Base-by-base conservation (phyloP, 768 basidiomycete species). In the Mycena metata region DNA sequence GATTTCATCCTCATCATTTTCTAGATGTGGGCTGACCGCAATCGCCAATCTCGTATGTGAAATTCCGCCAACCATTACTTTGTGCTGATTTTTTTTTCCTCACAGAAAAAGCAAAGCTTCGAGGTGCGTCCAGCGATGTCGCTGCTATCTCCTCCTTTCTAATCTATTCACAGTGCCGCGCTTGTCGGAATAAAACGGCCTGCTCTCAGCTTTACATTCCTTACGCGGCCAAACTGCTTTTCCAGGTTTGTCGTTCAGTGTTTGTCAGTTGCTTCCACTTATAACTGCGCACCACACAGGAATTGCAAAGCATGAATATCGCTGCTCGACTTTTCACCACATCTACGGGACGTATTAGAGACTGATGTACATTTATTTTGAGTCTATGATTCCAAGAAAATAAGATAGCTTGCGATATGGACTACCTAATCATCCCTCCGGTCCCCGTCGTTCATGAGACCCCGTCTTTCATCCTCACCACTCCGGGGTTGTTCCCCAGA, bases 131-230 rank as follows among this genome's bases (percentile, higher is more conserved):
- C 2, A 43, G 21, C 15, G 23, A n/a, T 10, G 12, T 45, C 16
- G 23, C 35, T 51, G 11, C 47, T 26, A 8, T 46, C n/a, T 13
- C 26, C 42, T 42, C 39, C 35, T 35, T 30, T n/a, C 17, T 66
- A 66, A 60, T 46, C 3, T 49, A 55, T 46, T 64, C 49, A 19
- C 63, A 88, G 86, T 99, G 98, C 77, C 93, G 97, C 62, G 93
- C 96, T 24, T 99, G 97, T 82, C 94, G 96, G 78, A 98, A 98
- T 84, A 96, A 96, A 83, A 97, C 96, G 19, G 94, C 94, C 36
- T 93, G 93, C 78, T 95, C 94, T 57, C 96, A 96, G 73, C 78
- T 95, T 8, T 93, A 94, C 74, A 94, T 97, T 78, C 96, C 98
- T 30, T 99, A 99, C 77, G 97, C 98, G 13, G 97, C 97, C 21